These are phyloP conservation scores for Cynara cardunculus DNA, from an alignment of 129 eudicot species.

Conservation along the genomic window DNA sequence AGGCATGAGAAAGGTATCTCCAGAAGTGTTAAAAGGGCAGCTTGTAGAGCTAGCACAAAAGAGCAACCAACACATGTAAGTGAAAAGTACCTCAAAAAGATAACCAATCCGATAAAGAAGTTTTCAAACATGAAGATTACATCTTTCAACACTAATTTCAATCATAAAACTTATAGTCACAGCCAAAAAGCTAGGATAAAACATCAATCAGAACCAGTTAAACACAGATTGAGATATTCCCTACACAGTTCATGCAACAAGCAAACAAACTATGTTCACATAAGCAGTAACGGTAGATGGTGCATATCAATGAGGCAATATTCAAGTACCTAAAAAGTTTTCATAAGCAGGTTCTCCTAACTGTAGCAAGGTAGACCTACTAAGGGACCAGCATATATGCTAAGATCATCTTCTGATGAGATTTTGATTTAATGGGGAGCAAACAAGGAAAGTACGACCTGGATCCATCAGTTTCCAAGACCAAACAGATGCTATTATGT, in stretches of 20 bases:
- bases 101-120: neutral
- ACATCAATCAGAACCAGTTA: neutral
- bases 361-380: neutral
- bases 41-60: neutral
- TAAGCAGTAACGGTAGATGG: neutral
- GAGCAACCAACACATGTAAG: neutral
- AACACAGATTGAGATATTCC: neutral
- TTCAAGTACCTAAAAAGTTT: neutral
- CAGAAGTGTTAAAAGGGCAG: neutral
- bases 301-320: neutral
- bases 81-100: neutral
- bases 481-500: neutral
- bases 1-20: neutral
- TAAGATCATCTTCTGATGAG: neutral
- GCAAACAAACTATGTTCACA: neutral
- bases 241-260: neutral
- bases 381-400: neutral
- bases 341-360: neutral
- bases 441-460: neutral
- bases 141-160: neutral
- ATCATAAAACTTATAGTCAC: neutral
- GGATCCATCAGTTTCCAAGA: neutral
- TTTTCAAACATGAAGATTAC: neutral
- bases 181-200: neutral
- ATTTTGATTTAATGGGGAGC: neutral